Percentiles rank a stretch among this genome's conserved stretches.
phyloP scores from a whole-genome alignment of 2,329 filamentous ascomycete species.

The Monilinia fructicola region DNA sequence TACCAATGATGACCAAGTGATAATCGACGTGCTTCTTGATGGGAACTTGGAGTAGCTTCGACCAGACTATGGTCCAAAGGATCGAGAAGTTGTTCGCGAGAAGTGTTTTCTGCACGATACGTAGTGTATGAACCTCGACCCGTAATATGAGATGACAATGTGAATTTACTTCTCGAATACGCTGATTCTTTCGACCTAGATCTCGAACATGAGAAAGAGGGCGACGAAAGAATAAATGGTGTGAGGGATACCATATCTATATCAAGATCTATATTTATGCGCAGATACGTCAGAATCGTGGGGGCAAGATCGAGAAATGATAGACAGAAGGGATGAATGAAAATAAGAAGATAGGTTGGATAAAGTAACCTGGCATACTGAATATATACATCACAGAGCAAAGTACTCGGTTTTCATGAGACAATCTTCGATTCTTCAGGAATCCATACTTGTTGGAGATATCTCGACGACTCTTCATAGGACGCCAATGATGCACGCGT shows the following conservation, averaged over 20 bases:
- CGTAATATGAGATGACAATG: not conserved
- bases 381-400: slow-evolving; percentile 6
- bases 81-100: slow-evolving; percentile 15
- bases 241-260: slow-evolving; percentile 18
- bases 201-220: slow-evolving; percentile 13
- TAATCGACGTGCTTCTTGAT: not conserved
- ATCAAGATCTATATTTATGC: not conserved
- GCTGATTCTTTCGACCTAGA: not conserved
- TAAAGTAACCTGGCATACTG: not conserved
- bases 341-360: not conserved
- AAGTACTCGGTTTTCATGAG: not conserved
- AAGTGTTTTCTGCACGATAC: slow-evolving; percentile 1
- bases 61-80: not conserved
- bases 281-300: not conserved
- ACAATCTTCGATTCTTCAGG: not conserved
- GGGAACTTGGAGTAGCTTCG: not conserved
- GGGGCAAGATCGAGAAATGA: not conserved
- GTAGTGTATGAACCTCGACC: not conserved
- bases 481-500: not conserved
- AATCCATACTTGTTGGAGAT: slow-evolving; percentile 1
- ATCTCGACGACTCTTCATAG: not conserved
- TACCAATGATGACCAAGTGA: not conserved
- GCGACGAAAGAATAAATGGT: not conserved
- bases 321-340: slow-evolving; percentile 1
- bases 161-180: not conserved